These are phyloP conservation scores for Apiospora koreana DNA, from an alignment of 2,329 filamentous ascomycete genomes.

Conservation along the genomic window DNA sequence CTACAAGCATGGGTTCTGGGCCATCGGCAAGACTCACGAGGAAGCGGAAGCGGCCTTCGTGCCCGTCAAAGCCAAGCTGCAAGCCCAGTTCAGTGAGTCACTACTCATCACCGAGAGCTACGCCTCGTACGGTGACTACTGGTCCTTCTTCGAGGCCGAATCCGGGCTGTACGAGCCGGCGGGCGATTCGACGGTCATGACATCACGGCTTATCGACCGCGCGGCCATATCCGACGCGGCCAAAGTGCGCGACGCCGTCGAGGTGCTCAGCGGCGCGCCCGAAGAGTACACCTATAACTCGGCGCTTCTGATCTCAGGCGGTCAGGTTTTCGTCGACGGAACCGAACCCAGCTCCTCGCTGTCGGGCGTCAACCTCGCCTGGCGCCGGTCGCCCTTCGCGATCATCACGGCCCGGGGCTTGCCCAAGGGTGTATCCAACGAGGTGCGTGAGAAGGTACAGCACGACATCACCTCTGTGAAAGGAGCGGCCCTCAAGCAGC, in stretches of 20 bases:
- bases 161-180: conserved; percentile 24
- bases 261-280: conserved; percentile 26
- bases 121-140: conserved; percentile 29
- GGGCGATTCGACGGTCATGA: conserved; percentile 25
- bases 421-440: conserved; percentile 19
- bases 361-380: conserved; percentile 31
- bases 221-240: conserved; percentile 21
- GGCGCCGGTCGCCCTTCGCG: conserved; percentile 23
- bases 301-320: conserved; percentile 31
- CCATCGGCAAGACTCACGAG: conserved; percentile 25
- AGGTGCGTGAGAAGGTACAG: conserved; percentile 20
- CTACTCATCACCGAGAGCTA: conserved; percentile 26
- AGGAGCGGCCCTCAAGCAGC: conserved; percentile 30
- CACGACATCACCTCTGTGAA: conserved; percentile 32
- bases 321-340: conserved; percentile 30
- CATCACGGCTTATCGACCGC: conserved; percentile 30
- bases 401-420: conserved; percentile 17
- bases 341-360: conserved; percentile 19
- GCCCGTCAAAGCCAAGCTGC: conserved; percentile 18
- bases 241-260: conserved; percentile 25
- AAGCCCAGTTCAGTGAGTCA: conserved; percentile 21
- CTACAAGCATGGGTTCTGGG: conserved; percentile 30
- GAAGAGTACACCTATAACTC: conserved; percentile 25
- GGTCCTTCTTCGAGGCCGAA: conserved; percentile 26
- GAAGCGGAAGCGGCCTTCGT: conserved; percentile 25